Evolutionary conservation across 1,139 yeast genomes (phyloP).

Genomic region (Geotrichum siamense): DNA sequence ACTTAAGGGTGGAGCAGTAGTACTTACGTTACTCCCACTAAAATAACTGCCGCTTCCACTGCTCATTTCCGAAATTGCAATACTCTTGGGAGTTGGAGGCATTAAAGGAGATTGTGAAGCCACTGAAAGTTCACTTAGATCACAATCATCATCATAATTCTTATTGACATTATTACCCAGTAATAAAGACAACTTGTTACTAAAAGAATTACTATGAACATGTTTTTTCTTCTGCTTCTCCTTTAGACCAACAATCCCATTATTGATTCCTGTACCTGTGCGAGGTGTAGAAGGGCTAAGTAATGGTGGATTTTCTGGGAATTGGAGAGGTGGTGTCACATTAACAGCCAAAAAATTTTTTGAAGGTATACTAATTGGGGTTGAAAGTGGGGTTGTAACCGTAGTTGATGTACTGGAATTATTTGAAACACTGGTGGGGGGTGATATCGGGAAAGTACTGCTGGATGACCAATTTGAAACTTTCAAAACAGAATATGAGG

Average conservation of each 20-base stretch:
- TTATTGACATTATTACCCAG: neutral
- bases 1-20: neutral
- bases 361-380: neutral
- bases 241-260: too few relatives aligned
- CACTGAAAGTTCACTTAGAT: conserved; percentile 7
- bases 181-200: conserved; percentile 4
- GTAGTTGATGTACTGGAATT: conserved; percentile 1
- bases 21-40: neutral
- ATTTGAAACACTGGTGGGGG: neutral
- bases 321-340: conserved; percentile 11
- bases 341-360: conserved; percentile 11
- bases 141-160: neutral
- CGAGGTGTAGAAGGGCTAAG: neutral
- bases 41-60: neutral
- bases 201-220: neutral
- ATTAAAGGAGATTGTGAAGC: conserved; percentile 8
- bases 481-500: neutral
- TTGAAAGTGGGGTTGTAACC: neutral
- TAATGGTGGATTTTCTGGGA: neutral
- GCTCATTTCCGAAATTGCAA: neutral
- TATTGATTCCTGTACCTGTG: too few relatives aligned
- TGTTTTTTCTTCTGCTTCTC: conserved; percentile 2
- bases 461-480: neutral
- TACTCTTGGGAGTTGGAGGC: conserved; percentile 4
- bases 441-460: neutral